Percentiles rank a stretch among this genome's conserved stretches.
These are phyloP conservation scores for Candida sojae DNA, from an alignment of 1,139 yeast genomes.

Conservation along the genomic window DNA sequence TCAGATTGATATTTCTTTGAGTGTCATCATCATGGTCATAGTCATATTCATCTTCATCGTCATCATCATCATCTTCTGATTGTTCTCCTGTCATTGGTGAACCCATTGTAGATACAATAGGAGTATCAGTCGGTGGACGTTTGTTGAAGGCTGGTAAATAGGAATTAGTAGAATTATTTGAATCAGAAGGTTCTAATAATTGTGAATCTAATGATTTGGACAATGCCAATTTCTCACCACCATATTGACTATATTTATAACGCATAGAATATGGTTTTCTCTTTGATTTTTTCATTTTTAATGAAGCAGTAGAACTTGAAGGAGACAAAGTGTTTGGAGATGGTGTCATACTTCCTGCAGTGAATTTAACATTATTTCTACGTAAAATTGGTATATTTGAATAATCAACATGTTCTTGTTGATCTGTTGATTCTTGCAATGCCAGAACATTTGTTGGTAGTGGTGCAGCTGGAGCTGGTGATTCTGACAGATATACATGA, in stretches of 20 bases:
- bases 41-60: slow-evolving; percentile 11
- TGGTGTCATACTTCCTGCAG: slow-evolving; percentile 12
- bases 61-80: slow-evolving; percentile 25
- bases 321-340: slow-evolving; percentile 15
- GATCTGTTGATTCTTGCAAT: not conserved
- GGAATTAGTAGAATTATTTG: slow-evolving; percentile 16
- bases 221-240: slow-evolving; percentile 21
- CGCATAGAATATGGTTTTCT: slow-evolving; percentile 3
- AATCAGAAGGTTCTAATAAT: slow-evolving; percentile 19
- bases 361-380: slow-evolving; percentile 7
- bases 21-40: slow-evolving; percentile 10
- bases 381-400: not conserved
- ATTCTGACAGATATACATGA: not conserved
- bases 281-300: slow-evolving; percentile 1
- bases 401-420: not conserved
- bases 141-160: slow-evolving; percentile 62
- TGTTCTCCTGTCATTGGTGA: slow-evolving; percentile 50
- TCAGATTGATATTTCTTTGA: slow-evolving; percentile 4
- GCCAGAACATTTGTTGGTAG: not conserved
- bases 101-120: slow-evolving; percentile 55
- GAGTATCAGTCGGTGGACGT: slow-evolving; percentile 73
- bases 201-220: slow-evolving; percentile 35
- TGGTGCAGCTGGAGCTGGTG: not conserved
- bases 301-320: slow-evolving; percentile 7
- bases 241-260: slow-evolving; percentile 10